phyloP scores from a whole-genome alignment of 345 rosid species.

The Psidium friedrichsthalianum region DNA sequence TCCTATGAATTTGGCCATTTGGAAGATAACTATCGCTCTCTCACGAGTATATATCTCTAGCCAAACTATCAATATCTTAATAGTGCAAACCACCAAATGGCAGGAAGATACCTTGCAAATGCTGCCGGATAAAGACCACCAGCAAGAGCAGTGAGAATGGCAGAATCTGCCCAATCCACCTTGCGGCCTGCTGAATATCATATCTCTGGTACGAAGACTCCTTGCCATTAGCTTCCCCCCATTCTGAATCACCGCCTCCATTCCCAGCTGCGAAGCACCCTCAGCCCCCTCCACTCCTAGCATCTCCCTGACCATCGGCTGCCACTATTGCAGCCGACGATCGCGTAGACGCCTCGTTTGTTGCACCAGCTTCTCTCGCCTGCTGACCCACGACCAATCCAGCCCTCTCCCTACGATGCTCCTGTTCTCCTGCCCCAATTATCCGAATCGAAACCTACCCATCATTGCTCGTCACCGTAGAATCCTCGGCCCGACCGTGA shows the following conservation, averaged over 20 bases:
- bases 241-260: constrained; percentile 32
- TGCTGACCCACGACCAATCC: constrained; percentile 53
- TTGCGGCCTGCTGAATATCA: constrained; percentile 97
- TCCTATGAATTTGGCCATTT: background rate
- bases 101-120: constrained; percentile 71
- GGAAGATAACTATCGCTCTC: too few relatives aligned
- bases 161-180: constrained; percentile 96
- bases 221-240: constrained; percentile 47
- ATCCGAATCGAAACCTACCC: constrained; percentile 96
- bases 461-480: constrained; percentile 18
- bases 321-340: constrained; percentile 6
- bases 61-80: background rate
- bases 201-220: constrained; percentile 96
- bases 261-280: constrained; percentile 29
- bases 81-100: background rate
- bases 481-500: constrained; percentile 29
- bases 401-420: constrained; percentile 29
- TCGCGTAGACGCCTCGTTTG: constrained; percentile 20
- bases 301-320: constrained; percentile 31
- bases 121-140: constrained; percentile 97
- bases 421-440: constrained; percentile 73
- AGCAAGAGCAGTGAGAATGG: constrained; percentile 93
- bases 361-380: constrained; percentile 27
- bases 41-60: background rate
- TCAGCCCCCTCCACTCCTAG: constrained; percentile 36